These are phyloP conservation scores for Plasmodium gaboni DNA, from an alignment of 169 alveolate species.

Conservation along the genomic window DNA sequence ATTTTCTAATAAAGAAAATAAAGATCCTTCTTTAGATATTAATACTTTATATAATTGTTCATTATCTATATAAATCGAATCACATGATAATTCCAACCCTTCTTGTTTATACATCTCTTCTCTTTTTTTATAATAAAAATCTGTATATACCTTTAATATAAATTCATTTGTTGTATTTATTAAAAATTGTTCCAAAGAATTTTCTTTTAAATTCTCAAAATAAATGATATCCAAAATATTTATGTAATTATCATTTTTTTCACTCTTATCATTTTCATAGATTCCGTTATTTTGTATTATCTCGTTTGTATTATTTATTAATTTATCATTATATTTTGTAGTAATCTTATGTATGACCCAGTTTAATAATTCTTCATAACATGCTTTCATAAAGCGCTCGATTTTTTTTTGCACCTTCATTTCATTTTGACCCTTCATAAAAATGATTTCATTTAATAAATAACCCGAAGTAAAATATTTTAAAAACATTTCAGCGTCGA, in stretches of 20 bases:
- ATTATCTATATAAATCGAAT: conserved; percentile 16
- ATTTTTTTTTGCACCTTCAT: conserved; percentile 22
- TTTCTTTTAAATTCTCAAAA: conserved; percentile 22
- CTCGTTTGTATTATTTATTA: not conserved
- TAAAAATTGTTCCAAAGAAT: conserved; percentile 28
- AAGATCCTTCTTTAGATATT: conserved; percentile 27
- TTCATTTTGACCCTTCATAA: conserved; percentile 35
- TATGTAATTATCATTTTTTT: conserved; percentile 10
- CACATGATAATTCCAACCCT: conserved; percentile 6
- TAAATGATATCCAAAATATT: conserved; percentile 32
- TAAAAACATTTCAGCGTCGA: conserved; percentile 22
- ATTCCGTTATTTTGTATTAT: not conserved
- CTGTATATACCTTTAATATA: conserved; percentile 13
- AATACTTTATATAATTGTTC: conserved; percentile 9
- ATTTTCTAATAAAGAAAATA: conserved; percentile 39
- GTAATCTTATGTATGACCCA: conserved; percentile 39
- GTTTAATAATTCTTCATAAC: conserved; percentile 47
- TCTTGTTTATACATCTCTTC: conserved; percentile 9
- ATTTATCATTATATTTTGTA: not conserved
- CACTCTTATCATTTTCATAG: too few species aligned
- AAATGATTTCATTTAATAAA: conserved; percentile 21
- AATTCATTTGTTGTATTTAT: conserved; percentile 46
- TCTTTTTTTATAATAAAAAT: conserved; percentile 16
- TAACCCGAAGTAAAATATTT: conserved; percentile 35
- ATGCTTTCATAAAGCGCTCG: conserved; percentile 33